Evolutionary conservation across 192 early-diverging fungal genomes (phyloP), one percentile per base, ranked within the genome.

Genomic region (Cladochytrium replicatum): DNA sequence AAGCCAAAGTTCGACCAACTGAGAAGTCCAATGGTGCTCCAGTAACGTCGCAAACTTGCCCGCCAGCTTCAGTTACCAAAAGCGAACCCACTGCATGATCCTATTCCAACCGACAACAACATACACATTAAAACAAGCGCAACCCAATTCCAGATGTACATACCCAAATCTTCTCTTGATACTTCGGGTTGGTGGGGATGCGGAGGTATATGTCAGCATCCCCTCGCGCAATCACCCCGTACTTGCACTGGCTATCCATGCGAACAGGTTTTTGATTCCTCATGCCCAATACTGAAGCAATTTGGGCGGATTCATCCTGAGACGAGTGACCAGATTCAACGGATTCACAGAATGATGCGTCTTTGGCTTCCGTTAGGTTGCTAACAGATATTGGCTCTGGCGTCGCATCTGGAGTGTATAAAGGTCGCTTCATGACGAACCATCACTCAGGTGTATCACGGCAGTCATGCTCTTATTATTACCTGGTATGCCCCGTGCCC

Each of bases 211-310:
- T 89, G 38, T 87, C 83, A 1, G 91, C 93, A 67, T 97, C 87
- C 25, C 93, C 96, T 46, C 93, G 71, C 1, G 92, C 75, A 7
- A 99, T 65, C 4, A 87, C 76, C 38, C 78, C 87, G 57, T 99
- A 99, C 64, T 99, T 99, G 75, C 89, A 91, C 71, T 97, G 93
- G 52, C 84, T 86, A 66, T 99, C 96, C 88, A 99, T 96, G 22
- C 96, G 80, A 6, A 94, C 71, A 1, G 88, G 67, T n/a, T n/a
- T n/a, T 25, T 75, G 52, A 34, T 75, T 72, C 4, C 78, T 81
- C 53, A 97, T 96, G n/a, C 80, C 81, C 17, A 99, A 63, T 4
- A 78, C 43, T n/a, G 67, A 48, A 3, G 68, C 71, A 66, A 99
- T 92, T 43, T 75, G 57, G 15, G 75, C 80, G 17, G 84, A 72